phyloP scores from a whole-genome alignment of 352 stramenopile genomes.

The Globisporangium solare region DNA sequence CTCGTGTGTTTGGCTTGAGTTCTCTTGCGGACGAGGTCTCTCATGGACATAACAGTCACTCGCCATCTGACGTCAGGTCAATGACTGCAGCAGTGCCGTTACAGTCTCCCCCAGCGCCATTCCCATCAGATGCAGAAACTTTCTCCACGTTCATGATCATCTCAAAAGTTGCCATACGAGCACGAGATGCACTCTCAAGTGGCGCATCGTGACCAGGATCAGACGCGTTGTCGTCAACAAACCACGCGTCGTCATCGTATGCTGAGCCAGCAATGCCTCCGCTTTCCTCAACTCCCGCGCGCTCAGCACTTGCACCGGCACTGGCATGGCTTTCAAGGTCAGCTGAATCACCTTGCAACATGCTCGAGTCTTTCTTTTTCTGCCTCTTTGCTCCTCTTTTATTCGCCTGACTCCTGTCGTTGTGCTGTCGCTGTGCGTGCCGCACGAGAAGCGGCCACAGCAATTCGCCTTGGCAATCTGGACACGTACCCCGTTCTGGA shows the following conservation, averaged over 20 bases:
- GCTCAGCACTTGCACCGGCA: too few relatives aligned
- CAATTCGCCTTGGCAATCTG: constrained; percentile 34
- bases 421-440: constrained; percentile 4
- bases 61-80: constrained; percentile 16
- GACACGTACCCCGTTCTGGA: constrained; percentile 33
- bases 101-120: too few relatives aligned
- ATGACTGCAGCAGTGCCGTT: constrained; percentile 4
- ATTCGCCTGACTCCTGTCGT: neutral
- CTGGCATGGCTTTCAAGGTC: too few relatives aligned
- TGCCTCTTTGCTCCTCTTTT: neutral
- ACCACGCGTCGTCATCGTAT: constrained; percentile 28
- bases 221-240: constrained; percentile 21
- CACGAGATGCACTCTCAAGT: neutral
- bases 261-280: neutral
- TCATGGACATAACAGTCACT: neutral
- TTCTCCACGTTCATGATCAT: neutral
- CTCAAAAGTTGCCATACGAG: neutral
- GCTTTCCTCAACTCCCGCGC: too few relatives aligned
- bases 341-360: too few relatives aligned
- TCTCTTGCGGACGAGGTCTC: too few relatives aligned
- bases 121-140: neutral
- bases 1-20: too few relatives aligned
- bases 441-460: constrained; percentile 37
- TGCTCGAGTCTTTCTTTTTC: neutral
- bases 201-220: neutral